These are phyloP conservation scores for Ustulina deusta DNA, from an alignment of 2,329 filamentous ascomycete genomes.

Conservation along the genomic window DNA sequence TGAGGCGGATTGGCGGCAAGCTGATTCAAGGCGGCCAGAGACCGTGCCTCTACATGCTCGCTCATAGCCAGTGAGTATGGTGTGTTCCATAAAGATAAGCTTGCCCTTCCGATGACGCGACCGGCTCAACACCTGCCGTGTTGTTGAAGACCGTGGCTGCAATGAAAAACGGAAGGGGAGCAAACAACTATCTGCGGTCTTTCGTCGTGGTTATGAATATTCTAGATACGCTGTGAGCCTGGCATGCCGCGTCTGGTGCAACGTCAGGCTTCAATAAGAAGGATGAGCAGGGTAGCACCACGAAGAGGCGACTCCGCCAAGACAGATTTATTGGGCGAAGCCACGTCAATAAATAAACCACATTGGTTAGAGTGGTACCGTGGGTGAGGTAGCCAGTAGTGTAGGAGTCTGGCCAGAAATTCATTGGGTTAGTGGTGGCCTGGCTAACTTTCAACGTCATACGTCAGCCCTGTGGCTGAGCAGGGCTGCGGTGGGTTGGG, in stretches of 20 bases:
- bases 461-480: constrained; percentile 17
- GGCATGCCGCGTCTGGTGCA: neutral
- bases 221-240: constrained; percentile 2
- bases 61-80: constrained; percentile 46
- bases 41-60: constrained; percentile 78
- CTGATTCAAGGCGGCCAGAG: constrained; percentile 80
- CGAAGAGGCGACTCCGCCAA: constrained; percentile 22
- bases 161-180: neutral
- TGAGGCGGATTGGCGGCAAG: constrained; percentile 88
- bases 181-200: neutral
- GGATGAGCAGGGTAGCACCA: constrained; percentile 4
- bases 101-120: constrained; percentile 7
- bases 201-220: neutral
- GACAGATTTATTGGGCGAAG: constrained; percentile 21
- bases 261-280: constrained; percentile 25
- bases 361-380: neutral
- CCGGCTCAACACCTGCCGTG: neutral
- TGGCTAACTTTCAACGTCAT: neutral
- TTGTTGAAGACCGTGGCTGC: neutral
- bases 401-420: neutral
- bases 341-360: constrained; percentile 24
- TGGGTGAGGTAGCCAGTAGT: neutral
- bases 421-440: neutral
- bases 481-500: neutral
- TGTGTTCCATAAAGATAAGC: neutral